These are phyloP conservation scores for Coriaria nepalensis DNA, from an alignment of 306 rosid genomes.

Conservation along the genomic window DNA sequence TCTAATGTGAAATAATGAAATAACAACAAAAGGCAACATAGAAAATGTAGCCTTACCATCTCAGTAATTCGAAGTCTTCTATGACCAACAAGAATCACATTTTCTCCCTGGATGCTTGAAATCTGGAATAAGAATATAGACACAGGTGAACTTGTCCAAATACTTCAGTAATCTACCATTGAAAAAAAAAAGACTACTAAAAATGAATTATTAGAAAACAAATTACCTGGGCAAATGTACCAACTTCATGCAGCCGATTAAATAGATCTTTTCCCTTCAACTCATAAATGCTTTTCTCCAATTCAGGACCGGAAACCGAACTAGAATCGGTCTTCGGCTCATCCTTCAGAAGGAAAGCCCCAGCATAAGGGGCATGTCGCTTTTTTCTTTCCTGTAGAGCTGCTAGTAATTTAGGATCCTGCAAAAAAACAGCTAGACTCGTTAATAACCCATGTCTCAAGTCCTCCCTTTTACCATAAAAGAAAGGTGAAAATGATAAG, in stretches of 20 bases:
- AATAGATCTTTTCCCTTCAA: conserved; percentile 78
- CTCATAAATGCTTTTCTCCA: conserved; percentile 54
- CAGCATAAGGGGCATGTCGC: conserved; percentile 98
- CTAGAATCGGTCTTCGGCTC: conserved; percentile 75
- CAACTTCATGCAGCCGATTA: conserved; percentile 91
- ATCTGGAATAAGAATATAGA: conserved; percentile 36
- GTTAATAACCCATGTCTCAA: conserved; percentile 3
- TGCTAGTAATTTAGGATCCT: conserved; percentile 86
- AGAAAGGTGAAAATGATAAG: background rate
- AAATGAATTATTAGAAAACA: background rate
- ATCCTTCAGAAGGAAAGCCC: conserved; percentile 91
- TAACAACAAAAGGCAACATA: background rate
- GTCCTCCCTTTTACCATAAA: conserved; percentile 2
- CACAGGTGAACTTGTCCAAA: background rate
- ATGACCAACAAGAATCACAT: conserved; percentile 90
- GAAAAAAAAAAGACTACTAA: too few relatives aligned
- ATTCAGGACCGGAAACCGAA: conserved; percentile 51
- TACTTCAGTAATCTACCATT: too few relatives aligned
- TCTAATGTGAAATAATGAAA: background rate
- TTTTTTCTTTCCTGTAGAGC: conserved; percentile 87
- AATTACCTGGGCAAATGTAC: conserved; percentile 93
- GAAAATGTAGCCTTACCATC: conserved; percentile 46
- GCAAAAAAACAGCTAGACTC: conserved; percentile 12
- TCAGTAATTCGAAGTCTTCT: conserved; percentile 85
- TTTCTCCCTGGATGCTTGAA: conserved; percentile 92